Percentiles rank a stretch among this genome's conserved stretches.
Evolutionary conservation across 495 filamentous ascomycete species (phyloP).

Genomic region (Podospora appendiculata): DNA sequence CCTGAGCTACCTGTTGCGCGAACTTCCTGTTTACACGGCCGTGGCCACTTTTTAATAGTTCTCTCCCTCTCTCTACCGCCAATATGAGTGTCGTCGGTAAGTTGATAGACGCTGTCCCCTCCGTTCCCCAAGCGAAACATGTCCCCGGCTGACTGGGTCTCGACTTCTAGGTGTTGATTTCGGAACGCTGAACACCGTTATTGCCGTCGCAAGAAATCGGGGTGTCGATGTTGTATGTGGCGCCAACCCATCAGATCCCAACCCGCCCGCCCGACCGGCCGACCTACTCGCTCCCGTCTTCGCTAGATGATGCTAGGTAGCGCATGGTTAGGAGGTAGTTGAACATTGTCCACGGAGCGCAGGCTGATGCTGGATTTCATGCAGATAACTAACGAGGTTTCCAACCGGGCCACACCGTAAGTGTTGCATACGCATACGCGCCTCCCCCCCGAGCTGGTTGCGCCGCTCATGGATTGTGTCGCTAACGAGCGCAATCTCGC

Average conservation of each 20-base stretch:
- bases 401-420: constrained; percentile 96
- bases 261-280: not conserved
- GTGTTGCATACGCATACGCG: constrained; percentile 22
- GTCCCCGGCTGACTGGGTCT: constrained; percentile 4
- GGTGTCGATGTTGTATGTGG: constrained; percentile 96
- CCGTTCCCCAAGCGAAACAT: constrained; percentile 1
- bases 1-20: no score
- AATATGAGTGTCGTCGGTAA: constrained; percentile 45
- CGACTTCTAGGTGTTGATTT: constrained; percentile 70
- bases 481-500: not conserved
- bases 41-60: constrained; percentile 2
- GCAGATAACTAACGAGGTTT: constrained; percentile 97
- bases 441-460: not conserved
- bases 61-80: constrained; percentile 20
- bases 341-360: not conserved
- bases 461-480: not conserved
- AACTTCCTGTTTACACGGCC: constrained; percentile 20
- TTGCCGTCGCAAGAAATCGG: constrained; percentile 94
- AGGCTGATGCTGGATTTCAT: not conserved
- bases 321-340: not conserved
- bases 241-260: constrained; percentile 5
- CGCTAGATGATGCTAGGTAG: not conserved
- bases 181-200: constrained; percentile 92
- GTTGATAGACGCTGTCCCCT: constrained; percentile 1
- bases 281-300: not conserved